phyloP scores from a whole-genome alignment of 2,329 filamentous ascomycete species.

The Pestalotiopsis sp. region DNA sequence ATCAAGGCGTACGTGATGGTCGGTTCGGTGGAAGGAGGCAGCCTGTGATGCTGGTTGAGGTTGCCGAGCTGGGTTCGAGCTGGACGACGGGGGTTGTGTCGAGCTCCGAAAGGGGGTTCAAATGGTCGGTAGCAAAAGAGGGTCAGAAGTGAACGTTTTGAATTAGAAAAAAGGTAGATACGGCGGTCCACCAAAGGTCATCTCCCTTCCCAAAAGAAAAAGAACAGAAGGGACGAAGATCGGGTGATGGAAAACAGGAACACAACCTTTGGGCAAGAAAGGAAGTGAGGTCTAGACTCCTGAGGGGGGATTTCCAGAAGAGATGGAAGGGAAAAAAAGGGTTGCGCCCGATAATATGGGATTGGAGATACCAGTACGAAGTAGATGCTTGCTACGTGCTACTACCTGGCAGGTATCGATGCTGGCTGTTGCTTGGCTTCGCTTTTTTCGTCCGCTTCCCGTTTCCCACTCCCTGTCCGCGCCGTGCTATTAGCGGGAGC shows the following conservation, averaged over 20 bases:
- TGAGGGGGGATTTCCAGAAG: neutral
- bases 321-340: constrained; percentile 1
- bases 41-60: neutral
- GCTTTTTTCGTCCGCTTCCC: constrained; percentile 3
- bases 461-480: neutral
- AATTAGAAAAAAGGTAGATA: constrained; percentile 6
- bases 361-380: neutral
- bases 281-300: neutral
- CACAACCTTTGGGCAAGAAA: constrained; percentile 1
- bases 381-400: neutral
- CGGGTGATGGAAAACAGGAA: neutral
- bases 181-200: neutral
- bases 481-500: constrained; percentile 8
- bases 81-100: neutral
- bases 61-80: neutral
- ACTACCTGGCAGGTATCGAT: no score
- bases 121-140: neutral
- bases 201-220: constrained; percentile 1
- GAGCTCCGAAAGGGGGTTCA: neutral
- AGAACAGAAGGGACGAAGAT: neutral
- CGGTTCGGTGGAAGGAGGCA: neutral
- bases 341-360: constrained; percentile 7
- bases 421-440: neutral
- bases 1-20: neutral
- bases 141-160: constrained; percentile 13